Evolutionary conservation across 2,329 filamentous ascomycete genomes (phyloP), one percentile per base, ranked within the genome.

Genomic region (Tolypocladium paradoxum): DNA sequence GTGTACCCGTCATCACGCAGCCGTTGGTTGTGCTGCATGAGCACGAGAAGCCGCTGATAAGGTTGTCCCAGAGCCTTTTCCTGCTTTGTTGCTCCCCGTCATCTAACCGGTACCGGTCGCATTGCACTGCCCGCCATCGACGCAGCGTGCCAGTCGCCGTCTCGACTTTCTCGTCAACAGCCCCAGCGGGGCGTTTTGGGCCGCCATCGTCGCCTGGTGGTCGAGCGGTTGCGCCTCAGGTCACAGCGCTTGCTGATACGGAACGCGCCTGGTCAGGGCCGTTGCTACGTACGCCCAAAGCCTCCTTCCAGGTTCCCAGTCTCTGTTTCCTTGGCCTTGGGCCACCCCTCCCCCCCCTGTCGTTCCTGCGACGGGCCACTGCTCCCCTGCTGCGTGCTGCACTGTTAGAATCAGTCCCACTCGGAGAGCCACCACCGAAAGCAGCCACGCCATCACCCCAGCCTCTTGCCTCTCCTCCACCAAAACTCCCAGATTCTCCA

Each of bases 401-500:
- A 48, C 36, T 36, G 55, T 52, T 49, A 47, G 48, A 34, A 24
- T 22, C 24, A 29, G 43, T 6, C 20, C 43, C 43, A 47, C 43
- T 29, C 43, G 16, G 22, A 27, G 24, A 29, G 43, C 43, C 43
- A 50, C 22, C 49, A 34, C 49, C 36, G 35, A 38, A 50, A 50
- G 22, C 48, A 49, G 48, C 48, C 35, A n/a, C 34, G 34, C 48
- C 48, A 49, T 49, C 35, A 22, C 48, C 48, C 48, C 48, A 49
- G 27, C 48, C 34, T 49, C 43, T 46, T 27, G 22, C 34, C 35
- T 49, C 48, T 27, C 58, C 62, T 54, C 53, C 51, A 56, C 51
- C 53, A 55, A 53, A 53, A 54, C 54, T 52, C 53, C 49, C 53
- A 53, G 57, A 40, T 61, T 63, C 60, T 60, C 62, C 65, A 62